A percentile compares a stretch with the other conserved stretches of the same genome.
phyloP scores from a whole-genome alignment of 1,139 yeast genomes.

The Yamadazyma sp. region DNA sequence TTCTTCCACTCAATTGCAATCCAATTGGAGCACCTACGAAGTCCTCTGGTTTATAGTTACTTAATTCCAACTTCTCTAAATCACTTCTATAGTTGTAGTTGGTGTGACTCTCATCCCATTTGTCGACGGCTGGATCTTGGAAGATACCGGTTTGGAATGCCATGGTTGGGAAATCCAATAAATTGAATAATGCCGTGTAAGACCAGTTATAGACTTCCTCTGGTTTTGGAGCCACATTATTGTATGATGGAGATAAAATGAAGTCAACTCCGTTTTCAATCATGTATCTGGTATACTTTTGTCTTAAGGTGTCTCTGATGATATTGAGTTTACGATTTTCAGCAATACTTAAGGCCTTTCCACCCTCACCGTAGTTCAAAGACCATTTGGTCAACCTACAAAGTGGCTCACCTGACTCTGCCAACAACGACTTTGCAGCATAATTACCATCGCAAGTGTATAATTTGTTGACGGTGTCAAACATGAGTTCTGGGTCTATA shows the following conservation, averaged over 20 bases:
- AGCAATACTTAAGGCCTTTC: slow-evolving; percentile 35
- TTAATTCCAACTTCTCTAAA: slow-evolving; percentile 44
- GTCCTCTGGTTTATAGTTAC: slow-evolving; percentile 31
- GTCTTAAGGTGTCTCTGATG: slow-evolving; percentile 55
- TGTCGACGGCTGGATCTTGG: slow-evolving; percentile 51
- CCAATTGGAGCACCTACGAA: slow-evolving; percentile 43
- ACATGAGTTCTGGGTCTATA: slow-evolving; percentile 48
- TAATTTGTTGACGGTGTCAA: slow-evolving; percentile 50
- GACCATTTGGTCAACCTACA: slow-evolving; percentile 59
- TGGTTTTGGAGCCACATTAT: slow-evolving; percentile 71
- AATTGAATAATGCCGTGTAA: slow-evolving; percentile 66
- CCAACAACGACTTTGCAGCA: slow-evolving; percentile 49
- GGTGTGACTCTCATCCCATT: slow-evolving; percentile 36
- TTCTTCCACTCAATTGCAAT: slow-evolving; percentile 40
- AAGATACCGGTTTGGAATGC: slow-evolving; percentile 60
- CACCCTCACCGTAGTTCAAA: slow-evolving; percentile 59
- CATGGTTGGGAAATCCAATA: slow-evolving; percentile 63
- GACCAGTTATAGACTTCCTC: slow-evolving; percentile 73
- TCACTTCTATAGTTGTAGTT: slow-evolving; percentile 36
- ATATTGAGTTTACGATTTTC: slow-evolving; percentile 51
- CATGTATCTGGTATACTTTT: slow-evolving; percentile 52
- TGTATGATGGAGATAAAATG: slow-evolving; percentile 65
- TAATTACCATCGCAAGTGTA: slow-evolving; percentile 62
- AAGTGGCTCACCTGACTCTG: slow-evolving; percentile 68
- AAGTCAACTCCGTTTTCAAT: slow-evolving; percentile 61